A percentile compares a stretch with the other conserved stretches of the same genome.
These are phyloP conservation scores for Spizellomyces punctatus DNA, from an alignment of 192 early-diverging fungal genomes.

Conservation along the genomic window DNA sequence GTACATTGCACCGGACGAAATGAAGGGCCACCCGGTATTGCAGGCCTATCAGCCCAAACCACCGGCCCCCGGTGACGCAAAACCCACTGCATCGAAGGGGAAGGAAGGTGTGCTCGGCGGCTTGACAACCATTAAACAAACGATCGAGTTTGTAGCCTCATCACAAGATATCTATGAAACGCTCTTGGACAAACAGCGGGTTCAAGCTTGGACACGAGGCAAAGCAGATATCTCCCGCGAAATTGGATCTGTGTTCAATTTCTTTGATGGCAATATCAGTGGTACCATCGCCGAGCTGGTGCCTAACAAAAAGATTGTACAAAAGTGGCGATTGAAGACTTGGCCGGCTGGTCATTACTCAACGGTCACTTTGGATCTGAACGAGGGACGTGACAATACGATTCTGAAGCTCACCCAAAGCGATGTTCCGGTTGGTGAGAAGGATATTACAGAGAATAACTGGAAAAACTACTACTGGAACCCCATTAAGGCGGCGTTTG, in stretches of 20 bases:
- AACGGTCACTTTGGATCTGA: constrained; percentile 74
- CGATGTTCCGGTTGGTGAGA: constrained; percentile 86
- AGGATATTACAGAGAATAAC: constrained; percentile 80
- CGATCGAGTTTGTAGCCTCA: constrained; percentile 82
- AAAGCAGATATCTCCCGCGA: constrained; percentile 63
- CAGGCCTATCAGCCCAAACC: constrained; percentile 56
- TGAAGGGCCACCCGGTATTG: constrained; percentile 55
- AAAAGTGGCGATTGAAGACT: constrained; percentile 81
- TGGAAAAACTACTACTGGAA: constrained; percentile 95
- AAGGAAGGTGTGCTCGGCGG: constrained; percentile 33
- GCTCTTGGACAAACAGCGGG: constrained; percentile 74
- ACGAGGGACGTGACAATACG: constrained; percentile 68
- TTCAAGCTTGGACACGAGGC: constrained; percentile 79
- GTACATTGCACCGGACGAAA: constrained; percentile 70
- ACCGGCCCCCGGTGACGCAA: constrained; percentile 30
- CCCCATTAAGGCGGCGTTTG: constrained; percentile 87
- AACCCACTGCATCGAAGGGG: constrained; percentile 18
- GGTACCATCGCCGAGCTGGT: constrained; percentile 72
- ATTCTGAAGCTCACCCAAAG: constrained; percentile 75
- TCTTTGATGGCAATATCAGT: constrained; percentile 89
- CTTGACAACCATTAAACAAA: constrained; percentile 66
- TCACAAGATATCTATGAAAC: constrained; percentile 78
- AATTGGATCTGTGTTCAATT: constrained; percentile 64
- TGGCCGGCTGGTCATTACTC: constrained; percentile 91
- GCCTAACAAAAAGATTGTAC: constrained; percentile 73